Percentiles rank a stretch among this genome's conserved stretches.
phyloP scores from a whole-genome alignment of 2,329 filamentous ascomycete genomes.

The Aspergillus sclerotialis region DNA sequence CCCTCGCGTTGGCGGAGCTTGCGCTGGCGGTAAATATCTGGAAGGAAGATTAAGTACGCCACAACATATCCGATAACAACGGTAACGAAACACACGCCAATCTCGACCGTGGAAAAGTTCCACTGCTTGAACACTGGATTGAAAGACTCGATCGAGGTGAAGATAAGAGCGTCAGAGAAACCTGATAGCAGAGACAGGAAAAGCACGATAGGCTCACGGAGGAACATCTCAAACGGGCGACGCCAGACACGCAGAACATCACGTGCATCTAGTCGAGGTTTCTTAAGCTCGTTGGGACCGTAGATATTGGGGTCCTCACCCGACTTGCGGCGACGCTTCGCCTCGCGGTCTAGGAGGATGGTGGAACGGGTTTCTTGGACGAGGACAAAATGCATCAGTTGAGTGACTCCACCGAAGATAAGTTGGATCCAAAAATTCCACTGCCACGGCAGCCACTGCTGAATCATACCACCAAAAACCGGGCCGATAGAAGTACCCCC shows the following conservation, averaged over 20 bases:
- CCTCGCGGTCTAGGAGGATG: conserved; percentile 52
- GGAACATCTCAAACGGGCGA: conserved; percentile 65
- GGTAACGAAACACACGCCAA: conserved; percentile 17
- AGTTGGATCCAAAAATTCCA: conserved; percentile 64
- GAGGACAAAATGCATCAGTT: conserved; percentile 45
- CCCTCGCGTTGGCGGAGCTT: conserved; percentile 34
- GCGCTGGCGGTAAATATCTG: conserved; percentile 39
- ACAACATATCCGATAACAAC: conserved; percentile 50
- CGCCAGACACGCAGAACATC: conserved; percentile 43
- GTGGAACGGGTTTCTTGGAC: conserved; percentile 57
- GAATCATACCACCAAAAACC: conserved; percentile 48
- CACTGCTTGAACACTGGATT: conserved; percentile 45
- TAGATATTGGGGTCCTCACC: conserved; percentile 55
- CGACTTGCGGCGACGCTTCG: conserved; percentile 47
- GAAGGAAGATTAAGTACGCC: conserved; percentile 47
- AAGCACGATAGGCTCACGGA: conserved; percentile 67
- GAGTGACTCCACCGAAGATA: conserved; percentile 49
- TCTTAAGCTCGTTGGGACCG: conserved; percentile 53
- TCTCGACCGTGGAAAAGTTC: conserved; percentile 12
- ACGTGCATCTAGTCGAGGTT: conserved; percentile 40
- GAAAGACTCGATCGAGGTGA: conserved; percentile 70
- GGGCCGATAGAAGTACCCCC: conserved; percentile 61
- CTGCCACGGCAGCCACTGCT: conserved; percentile 44
- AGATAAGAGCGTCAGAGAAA: conserved; percentile 69
- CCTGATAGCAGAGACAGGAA: conserved; percentile 63